Percentiles rank a stretch among this genome's conserved stretches.
These are phyloP conservation scores for Diospyros lotus DNA, from an alignment of 148 eudicot species.

Conservation along the genomic window DNA sequence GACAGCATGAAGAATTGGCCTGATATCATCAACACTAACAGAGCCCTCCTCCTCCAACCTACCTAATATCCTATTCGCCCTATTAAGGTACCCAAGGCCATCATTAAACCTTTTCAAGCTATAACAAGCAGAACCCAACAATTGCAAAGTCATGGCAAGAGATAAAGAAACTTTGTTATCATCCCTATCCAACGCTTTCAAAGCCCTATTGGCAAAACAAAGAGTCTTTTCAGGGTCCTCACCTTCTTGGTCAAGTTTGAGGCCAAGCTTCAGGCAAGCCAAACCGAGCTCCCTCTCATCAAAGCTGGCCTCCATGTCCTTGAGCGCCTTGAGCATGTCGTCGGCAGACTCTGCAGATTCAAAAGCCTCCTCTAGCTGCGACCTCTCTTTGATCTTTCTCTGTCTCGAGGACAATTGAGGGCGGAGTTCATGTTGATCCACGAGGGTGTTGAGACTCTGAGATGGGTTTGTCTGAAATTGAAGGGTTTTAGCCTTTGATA, in stretches of 20 bases:
- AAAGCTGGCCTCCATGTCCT: slow-evolving; percentile 70
- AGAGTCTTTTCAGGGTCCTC: slow-evolving; percentile 63
- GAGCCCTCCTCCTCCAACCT: slow-evolving; percentile 45
- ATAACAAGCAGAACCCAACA: slow-evolving; percentile 67
- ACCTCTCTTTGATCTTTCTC: slow-evolving; percentile 51
- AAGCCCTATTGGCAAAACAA: slow-evolving; percentile 70
- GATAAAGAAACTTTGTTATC: slow-evolving; percentile 35
- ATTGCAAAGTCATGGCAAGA: slow-evolving; percentile 83
- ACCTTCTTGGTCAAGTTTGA: slow-evolving; percentile 86
- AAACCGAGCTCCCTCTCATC: slow-evolving; percentile 72
- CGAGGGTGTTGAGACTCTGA: slow-evolving; percentile 51
- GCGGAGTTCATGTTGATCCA: slow-evolving; percentile 15
- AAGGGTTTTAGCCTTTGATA: slow-evolving; percentile 17
- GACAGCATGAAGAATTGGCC: slow-evolving; percentile 76
- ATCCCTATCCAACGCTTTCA: slow-evolving; percentile 45
- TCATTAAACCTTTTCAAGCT: slow-evolving; percentile 68
- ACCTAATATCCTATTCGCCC: slow-evolving; percentile 64
- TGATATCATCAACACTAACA: slow-evolving; percentile 35
- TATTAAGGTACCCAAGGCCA: slow-evolving; percentile 73
- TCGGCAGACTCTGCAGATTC: slow-evolving; percentile 67
- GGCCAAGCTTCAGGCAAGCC: slow-evolving; percentile 76
- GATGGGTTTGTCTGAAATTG: slow-evolving; percentile 25
- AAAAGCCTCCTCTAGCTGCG: slow-evolving; percentile 62
- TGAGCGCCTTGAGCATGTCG: slow-evolving; percentile 69
- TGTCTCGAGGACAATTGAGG: slow-evolving; percentile 59